Evolutionary conservation across 495 filamentous ascomycete species (phyloP).

Genomic region (Trichoderma erinaceum): DNA sequence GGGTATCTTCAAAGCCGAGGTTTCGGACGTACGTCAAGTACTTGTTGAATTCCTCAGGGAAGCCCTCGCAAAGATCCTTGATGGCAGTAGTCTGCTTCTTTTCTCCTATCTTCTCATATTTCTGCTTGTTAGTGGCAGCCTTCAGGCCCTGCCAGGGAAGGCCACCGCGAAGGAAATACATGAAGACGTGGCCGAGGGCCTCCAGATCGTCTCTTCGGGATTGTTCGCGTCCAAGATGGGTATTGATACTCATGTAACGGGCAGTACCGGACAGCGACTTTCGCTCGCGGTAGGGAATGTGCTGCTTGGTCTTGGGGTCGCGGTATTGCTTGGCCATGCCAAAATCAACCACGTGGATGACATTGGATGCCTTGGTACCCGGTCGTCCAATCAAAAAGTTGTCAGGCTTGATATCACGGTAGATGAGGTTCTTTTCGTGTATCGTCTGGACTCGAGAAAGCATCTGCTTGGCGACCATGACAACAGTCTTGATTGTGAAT

Average conservation of each 20-base stretch:
- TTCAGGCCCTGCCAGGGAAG: conserved; percentile 98
- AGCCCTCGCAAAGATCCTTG: conserved; percentile 94
- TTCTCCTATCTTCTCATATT: conserved; percentile 99
- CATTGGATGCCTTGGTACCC: conserved; percentile 85
- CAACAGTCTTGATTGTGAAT: conserved; percentile 94
- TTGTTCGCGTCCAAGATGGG: conserved; percentile 92
- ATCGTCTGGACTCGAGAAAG: conserved; percentile 98
- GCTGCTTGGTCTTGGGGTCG: conserved; percentile 98
- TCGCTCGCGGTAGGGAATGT: conserved; percentile 96
- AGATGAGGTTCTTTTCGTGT: conserved; percentile 99
- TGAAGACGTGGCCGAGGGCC: conserved; percentile 94
- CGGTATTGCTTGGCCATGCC: conserved; percentile 99
- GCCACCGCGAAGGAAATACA: conserved; percentile 97
- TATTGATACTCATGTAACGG: conserved; percentile 99
- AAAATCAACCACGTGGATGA: conserved; percentile 98
- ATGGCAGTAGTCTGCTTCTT: conserved; percentile 98
- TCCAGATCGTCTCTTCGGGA: conserved; percentile 95
- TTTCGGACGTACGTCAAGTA: conserved; percentile 97
- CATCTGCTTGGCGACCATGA: conserved; percentile 99
- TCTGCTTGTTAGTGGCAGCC: conserved; percentile 99
- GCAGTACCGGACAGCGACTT: conserved; percentile 97
- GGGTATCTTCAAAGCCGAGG: conserved; percentile 96
- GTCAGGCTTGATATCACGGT: conserved; percentile 98
- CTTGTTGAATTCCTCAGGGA: conserved; percentile 96
- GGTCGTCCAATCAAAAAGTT: conserved; percentile 99